These are phyloP conservation scores for Mycena galericulata DNA, from an alignment of 768 basidiomycete genomes.

Conservation along the genomic window DNA sequence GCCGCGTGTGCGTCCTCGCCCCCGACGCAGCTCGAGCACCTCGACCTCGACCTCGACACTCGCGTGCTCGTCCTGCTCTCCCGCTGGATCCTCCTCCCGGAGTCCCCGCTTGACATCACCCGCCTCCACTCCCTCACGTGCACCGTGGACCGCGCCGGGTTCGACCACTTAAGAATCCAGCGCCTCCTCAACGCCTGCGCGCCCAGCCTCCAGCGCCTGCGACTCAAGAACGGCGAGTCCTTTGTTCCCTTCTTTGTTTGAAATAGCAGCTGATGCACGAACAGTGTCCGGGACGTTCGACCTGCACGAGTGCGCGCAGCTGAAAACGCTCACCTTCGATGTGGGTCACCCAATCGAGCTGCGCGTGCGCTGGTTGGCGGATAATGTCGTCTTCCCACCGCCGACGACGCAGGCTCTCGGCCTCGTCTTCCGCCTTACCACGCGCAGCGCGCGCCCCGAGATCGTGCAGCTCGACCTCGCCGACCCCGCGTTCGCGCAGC, in stretches of 20 bases:
- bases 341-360: not conserved
- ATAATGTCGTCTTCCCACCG: not conserved
- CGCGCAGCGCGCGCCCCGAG: not conserved
- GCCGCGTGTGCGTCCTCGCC: constrained; percentile 22
- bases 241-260: not conserved
- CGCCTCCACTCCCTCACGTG: constrained; percentile 13
- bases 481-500: not conserved
- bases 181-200: not conserved
- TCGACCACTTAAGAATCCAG: not conserved
- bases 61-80: constrained; percentile 15
- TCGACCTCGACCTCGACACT: constrained; percentile 15
- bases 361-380: not conserved
- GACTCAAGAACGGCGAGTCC: constrained; percentile 9
- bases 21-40: constrained; percentile 2
- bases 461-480: not conserved
- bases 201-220: constrained; percentile 3
- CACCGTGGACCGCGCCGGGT: constrained; percentile 1
- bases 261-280: not conserved
- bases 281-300: constrained; percentile 5
- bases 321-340: constrained; percentile 8
- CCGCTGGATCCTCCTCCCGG: constrained; percentile 25
- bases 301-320: not conserved
- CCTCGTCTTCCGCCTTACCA: constrained; percentile 2
- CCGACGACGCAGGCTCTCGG: not conserved
- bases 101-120: constrained; percentile 22